Percentiles rank a stretch among this genome's conserved stretches.
Conservation (phyloP, 148 eudicot species). For the Rheum nobile region DNA sequence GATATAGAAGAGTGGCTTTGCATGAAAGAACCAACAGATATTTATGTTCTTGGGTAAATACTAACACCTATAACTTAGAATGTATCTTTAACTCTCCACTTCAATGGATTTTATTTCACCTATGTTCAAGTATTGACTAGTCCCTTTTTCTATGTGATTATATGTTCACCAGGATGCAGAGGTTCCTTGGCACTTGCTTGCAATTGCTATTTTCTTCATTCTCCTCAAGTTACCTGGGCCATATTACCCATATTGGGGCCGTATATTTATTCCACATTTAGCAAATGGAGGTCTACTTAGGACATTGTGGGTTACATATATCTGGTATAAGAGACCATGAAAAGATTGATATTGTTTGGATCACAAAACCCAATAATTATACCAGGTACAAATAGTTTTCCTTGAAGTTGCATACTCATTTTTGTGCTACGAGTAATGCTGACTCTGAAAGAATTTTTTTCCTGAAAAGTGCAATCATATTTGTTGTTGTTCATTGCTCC, state of each 20-base stretch:
- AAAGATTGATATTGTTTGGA: slow-evolving; percentile 1
- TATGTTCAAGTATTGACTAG: background rate
- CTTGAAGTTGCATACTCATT: too few relatives aligned
- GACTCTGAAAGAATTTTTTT: background rate
- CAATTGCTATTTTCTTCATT: slow-evolving; percentile 33
- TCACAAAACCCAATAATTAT: background rate
- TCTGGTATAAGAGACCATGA: slow-evolving; percentile 40
- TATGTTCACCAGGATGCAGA: slow-evolving; percentile 45
- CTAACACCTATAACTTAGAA: too few relatives aligned
- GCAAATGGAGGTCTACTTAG: slow-evolving; percentile 70
- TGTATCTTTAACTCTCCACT: too few relatives aligned
- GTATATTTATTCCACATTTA: slow-evolving; percentile 64
- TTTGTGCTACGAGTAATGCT: background rate
- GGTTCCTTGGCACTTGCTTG: slow-evolving; percentile 75
- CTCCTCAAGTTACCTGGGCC: slow-evolving; percentile 77
- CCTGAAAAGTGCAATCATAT: background rate
- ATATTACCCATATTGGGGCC: slow-evolving; percentile 77
- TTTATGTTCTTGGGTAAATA: slow-evolving; percentile 75
- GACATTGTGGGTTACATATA: slow-evolving; percentile 39
- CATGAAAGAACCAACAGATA: slow-evolving; percentile 67
- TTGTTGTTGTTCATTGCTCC: background rate
- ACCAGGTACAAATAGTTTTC: background rate
- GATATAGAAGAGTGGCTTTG: slow-evolving; percentile 87
- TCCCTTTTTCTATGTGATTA: background rate
- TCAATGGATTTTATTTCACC: background rate